Evolutionary conservation across 2,329 filamentous ascomycete species (phyloP), one percentile per base, ranked within the genome.

Genomic region (Colletotrichum chrysophilum): DNA sequence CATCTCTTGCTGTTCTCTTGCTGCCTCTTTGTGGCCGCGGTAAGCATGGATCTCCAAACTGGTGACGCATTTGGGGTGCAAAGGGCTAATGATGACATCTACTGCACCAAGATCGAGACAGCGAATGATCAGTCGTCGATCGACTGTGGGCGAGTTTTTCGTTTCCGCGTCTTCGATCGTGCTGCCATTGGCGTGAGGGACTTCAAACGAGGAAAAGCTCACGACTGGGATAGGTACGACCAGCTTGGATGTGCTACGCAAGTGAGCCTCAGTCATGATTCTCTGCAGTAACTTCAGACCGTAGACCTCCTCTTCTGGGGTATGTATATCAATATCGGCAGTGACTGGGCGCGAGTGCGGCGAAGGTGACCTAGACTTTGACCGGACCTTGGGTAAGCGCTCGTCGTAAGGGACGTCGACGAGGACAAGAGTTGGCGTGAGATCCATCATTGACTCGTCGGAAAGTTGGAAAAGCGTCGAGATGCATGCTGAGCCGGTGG

Each of bases 41-140:
- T 97, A 98, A 60, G 94, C 95, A 82, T 96, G 95, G 18, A 97
- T 92, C 76, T 94, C 93, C 66, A 98, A 88, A 34, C 93, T 93
- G 75, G 94, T 93, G 65, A 96, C 90, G 79, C 93, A 92, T 69
- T 95, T 93, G 64, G 90, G 89, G 76, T 94, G 92, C 52, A 98
- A 85, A 2, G 96, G 96, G 80, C 94, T 95, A 30, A 93, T 91
- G 77, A 98, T 89, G 65, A 98, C 95, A 84, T 98, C 96, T 34
- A 94, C 89, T 13, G 96, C 96, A 43, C 97, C 97, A 5, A 94
- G 92, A 81, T 98, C 95, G 28, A 98, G 86, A 81, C 95, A 98
- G 80, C 89, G 92, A 79, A 93, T 91, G 76, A 96, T 88, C 70
- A 90, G 83, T 72, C 80, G 80, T 74, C 83, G 86, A 75, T 88